phyloP scores from a whole-genome alignment of 2,329 filamentous ascomycete genomes.

The Herpotrichia juniperi region DNA sequence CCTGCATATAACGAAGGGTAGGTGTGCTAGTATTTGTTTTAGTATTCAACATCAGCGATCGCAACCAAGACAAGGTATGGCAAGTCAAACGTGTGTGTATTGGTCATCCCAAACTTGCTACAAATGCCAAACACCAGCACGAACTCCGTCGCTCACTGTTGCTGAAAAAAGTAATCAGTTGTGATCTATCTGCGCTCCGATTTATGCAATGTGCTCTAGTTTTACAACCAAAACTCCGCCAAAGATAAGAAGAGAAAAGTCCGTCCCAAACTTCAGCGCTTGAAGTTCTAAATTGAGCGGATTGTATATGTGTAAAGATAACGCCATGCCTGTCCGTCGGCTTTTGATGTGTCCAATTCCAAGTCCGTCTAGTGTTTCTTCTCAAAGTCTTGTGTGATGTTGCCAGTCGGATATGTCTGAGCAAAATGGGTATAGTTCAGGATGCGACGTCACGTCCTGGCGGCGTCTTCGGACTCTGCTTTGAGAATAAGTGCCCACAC shows the following conservation, averaged over 20 bases:
- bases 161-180: no score
- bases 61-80: no score
- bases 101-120: no score
- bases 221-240: slow-evolving; percentile 2
- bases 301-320: background rate
- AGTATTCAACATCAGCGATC: no score
- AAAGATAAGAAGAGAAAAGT: background rate
- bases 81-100: no score
- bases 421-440: background rate
- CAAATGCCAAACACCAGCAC: no score
- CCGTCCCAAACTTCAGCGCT: slow-evolving; percentile 35
- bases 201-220: background rate
- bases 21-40: no score
- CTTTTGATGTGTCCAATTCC: background rate
- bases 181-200: no score
- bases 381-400: background rate
- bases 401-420: background rate
- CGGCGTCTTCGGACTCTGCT: background rate
- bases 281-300: slow-evolving; percentile 27
- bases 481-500: background rate
- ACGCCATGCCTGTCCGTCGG: slow-evolving; percentile 1
- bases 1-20: no score
- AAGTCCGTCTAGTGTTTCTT: background rate
- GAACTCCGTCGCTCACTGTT: no score
- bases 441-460: background rate